Percentiles rank a stretch among this genome's conserved stretches.
Evolutionary conservation across 306 rosid species (phyloP).

Genomic region (Quercus variabilis): DNA sequence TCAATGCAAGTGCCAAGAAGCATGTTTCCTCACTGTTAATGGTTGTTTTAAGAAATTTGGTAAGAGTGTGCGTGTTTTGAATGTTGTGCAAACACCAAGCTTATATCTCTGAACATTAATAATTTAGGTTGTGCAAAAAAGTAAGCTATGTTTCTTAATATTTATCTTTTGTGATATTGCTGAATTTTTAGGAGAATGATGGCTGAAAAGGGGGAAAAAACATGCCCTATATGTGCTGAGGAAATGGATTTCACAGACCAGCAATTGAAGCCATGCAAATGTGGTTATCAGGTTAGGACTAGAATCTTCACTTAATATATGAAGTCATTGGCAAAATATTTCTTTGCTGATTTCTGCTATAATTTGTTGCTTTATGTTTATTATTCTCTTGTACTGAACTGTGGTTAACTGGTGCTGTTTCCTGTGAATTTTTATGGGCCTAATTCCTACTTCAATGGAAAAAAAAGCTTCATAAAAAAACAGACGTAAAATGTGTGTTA

Average conservation of each 20-base stretch:
- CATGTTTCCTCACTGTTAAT: background rate
- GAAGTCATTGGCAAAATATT: background rate
- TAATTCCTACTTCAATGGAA: background rate
- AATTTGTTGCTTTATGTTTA: background rate
- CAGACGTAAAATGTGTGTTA: background rate
- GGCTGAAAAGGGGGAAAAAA: constrained; percentile 41
- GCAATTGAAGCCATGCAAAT: constrained; percentile 57
- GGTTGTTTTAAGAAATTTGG: background rate
- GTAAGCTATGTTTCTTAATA: background rate
- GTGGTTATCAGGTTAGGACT: constrained; percentile 51
- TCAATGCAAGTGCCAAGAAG: background rate
- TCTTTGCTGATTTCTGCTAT: background rate
- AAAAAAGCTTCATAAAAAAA: background rate
- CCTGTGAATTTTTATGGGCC: background rate
- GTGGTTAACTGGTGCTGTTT: background rate
- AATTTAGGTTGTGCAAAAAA: background rate
- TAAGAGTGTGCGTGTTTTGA: background rate
- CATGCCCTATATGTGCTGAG: constrained; percentile 57
- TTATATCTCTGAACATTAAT: background rate
- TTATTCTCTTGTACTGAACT: background rate
- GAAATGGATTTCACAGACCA: constrained; percentile 59
- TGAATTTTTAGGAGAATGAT: constrained; percentile 31
- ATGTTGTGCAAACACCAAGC: background rate
- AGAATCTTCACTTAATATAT: background rate
- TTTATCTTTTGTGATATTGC: constrained; percentile 8